Evolutionary conservation across 1,284 basidiomycete species (phyloP).

Genomic region (Ganoderma multipileum): DNA sequence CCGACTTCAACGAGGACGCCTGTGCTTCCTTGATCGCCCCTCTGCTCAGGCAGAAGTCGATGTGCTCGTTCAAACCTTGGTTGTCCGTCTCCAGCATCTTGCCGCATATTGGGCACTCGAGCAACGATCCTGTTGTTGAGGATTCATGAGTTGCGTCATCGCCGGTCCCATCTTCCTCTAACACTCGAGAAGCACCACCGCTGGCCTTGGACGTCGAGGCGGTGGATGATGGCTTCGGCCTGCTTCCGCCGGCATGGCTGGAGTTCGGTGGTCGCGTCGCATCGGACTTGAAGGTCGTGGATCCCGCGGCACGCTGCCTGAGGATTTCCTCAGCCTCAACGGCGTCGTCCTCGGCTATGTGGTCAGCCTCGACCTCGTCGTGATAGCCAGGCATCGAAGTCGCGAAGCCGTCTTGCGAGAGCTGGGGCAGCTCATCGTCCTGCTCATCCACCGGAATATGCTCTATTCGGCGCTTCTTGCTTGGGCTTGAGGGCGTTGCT

Average conservation of each 20-base stretch:
- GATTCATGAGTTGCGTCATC: conserved; percentile 29
- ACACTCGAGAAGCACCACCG: neutral
- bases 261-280: neutral
- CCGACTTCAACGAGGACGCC: conserved; percentile 20
- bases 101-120: conserved; percentile 70
- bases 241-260: neutral
- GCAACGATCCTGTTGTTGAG: conserved; percentile 23
- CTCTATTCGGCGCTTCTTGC: conserved; percentile 39
- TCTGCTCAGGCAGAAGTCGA: conserved; percentile 81
- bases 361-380: conserved; percentile 52
- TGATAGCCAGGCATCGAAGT: conserved; percentile 61
- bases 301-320: neutral
- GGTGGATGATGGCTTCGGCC: conserved; percentile 1
- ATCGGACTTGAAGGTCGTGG: conserved; percentile 4
- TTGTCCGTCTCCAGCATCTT: conserved; percentile 67
- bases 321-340: neutral
- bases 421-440: conserved; percentile 37
- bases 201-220: too few relatives aligned
- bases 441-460: conserved; percentile 22
- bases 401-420: conserved; percentile 39
- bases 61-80: conserved; percentile 70
- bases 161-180: conserved; percentile 13
- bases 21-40: conserved; percentile 74
- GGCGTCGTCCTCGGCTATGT: conserved; percentile 8
- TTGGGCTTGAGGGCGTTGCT: conserved; percentile 40